Conservation (phyloP, 371 early-diverging fungal genomes). For the Mucor irregularis region DNA sequence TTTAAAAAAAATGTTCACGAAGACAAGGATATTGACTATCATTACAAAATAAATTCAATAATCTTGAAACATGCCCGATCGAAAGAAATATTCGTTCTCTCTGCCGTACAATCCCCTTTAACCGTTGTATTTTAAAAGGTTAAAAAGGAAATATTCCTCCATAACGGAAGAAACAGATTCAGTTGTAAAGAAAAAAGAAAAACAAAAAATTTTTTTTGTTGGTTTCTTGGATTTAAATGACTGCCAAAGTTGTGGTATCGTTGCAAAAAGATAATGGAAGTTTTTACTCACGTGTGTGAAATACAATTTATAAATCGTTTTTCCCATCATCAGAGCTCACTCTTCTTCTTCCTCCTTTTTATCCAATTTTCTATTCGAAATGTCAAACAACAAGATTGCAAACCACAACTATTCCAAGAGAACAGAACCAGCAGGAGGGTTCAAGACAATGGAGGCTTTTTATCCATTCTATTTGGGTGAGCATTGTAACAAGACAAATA, state of each 20-base stretch:
- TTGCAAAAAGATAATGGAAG: not conserved
- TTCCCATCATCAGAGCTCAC: not conserved
- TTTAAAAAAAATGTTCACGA: constrained; percentile 3
- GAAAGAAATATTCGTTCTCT: constrained; percentile 20
- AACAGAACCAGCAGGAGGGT: constrained; percentile 51
- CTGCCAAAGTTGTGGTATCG: constrained; percentile 1
- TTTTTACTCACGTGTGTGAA: not conserved
- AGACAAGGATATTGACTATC: constrained; percentile 4
- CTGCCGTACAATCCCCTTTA: constrained; percentile 30
- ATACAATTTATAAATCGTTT: not conserved
- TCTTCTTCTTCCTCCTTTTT: too few relatives aligned
- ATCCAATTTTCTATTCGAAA: not conserved
- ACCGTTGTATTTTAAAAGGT: constrained; percentile 13
- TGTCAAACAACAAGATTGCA: constrained; percentile 29
- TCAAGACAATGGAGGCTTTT: constrained; percentile 55
- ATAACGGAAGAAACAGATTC: constrained; percentile 17
- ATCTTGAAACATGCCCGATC: constrained; percentile 14
- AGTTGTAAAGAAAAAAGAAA: not conserved
- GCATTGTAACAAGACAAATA: constrained; percentile 55
- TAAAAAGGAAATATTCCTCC: constrained; percentile 24
- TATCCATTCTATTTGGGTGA: constrained; percentile 75
- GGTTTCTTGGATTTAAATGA: not conserved
- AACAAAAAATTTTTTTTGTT: not conserved
- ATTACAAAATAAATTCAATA: not conserved
- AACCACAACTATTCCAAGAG: constrained; percentile 58